Conservation (phyloP, 805 yeast species). For the Priceomyces fermenticarens region DNA sequence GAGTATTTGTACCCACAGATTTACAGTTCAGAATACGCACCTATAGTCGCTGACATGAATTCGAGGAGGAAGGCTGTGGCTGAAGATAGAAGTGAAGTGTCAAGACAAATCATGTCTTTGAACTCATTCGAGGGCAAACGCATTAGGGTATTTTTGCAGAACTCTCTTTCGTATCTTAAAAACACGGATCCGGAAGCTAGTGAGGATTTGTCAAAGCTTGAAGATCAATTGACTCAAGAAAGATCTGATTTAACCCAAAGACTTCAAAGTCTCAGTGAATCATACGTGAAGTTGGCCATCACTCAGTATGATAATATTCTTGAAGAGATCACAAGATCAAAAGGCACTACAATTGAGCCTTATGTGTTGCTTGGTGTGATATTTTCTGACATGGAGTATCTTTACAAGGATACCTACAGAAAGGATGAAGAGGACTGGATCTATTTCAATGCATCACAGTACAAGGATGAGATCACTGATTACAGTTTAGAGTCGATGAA, state of each 20-base stretch:
- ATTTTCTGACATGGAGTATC: conserved; percentile 28
- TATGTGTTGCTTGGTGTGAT: conserved; percentile 30
- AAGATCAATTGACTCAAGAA: conserved; percentile 15
- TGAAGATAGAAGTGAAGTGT: conserved; percentile 15
- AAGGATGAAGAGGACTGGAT: conserved; percentile 19
- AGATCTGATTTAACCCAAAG: conserved; percentile 14
- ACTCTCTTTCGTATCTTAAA: conserved; percentile 13
- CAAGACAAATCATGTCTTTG: conserved; percentile 26
- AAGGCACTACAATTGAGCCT: conserved; percentile 11
- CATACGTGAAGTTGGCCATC: conserved; percentile 16
- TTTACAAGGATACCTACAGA: conserved; percentile 16
- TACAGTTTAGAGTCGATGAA: conserved; percentile 16
- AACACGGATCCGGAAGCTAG: conserved; percentile 10
- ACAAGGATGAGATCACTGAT: conserved; percentile 11
- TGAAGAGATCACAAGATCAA: conserved; percentile 8
- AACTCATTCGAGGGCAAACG: conserved; percentile 41
- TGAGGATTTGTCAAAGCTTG: conserved; percentile 15
- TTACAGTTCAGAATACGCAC: conserved; percentile 22
- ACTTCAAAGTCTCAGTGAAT: conserved; percentile 15
- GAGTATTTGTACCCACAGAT: conserved; percentile 36
- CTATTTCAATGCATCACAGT: conserved; percentile 11
- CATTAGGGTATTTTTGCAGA: conserved; percentile 23
- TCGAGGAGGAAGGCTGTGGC: conserved; percentile 11
- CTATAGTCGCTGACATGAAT: conserved; percentile 18
- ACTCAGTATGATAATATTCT: conserved; percentile 18